A percentile compares a stretch with the other conserved stretches of the same genome.
Evolutionary conservation across 2,329 filamentous ascomycete species (phyloP).

Genomic region (Colletotrichum salicis): DNA sequence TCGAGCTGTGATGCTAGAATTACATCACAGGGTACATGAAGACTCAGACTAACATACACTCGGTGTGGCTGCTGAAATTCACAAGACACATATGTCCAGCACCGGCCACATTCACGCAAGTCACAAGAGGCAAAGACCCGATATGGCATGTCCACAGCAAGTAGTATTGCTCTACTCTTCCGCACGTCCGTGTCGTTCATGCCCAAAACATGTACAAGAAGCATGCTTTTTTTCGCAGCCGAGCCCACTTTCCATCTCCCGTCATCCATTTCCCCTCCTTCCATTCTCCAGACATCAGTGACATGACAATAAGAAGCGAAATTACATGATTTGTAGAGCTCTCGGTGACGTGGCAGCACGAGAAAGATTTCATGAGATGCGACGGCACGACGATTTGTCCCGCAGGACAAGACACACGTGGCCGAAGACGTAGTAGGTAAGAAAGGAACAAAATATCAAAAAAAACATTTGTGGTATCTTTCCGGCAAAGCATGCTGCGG

Average conservation of each 20-base stretch:
- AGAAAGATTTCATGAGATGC: constrained; percentile 1
- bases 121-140: too few species aligned
- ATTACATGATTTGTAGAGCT: constrained; percentile 15
- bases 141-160: constrained; percentile 20
- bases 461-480: constrained; percentile 33
- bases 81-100: background rate
- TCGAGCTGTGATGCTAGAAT: too few species aligned
- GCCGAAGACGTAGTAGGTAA: background rate
- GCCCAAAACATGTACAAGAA: constrained; percentile 24
- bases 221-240: constrained; percentile 11
- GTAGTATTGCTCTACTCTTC: constrained; percentile 14
- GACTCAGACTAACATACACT: background rate
- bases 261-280: constrained; percentile 6
- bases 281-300: constrained; percentile 23
- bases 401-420: background rate
- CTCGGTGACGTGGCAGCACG: constrained; percentile 1
- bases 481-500: constrained; percentile 34
- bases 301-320: constrained; percentile 23
- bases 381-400: constrained; percentile 10
- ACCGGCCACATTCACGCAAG: background rate
- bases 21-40: too few species aligned
- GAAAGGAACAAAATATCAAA: constrained; percentile 23
- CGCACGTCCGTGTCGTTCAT: constrained; percentile 3
- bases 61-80: too few species aligned
- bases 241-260: background rate